phyloP scores from a whole-genome alignment of 2,329 filamentous ascomycete species.

The Colletotrichum truncatum region DNA sequence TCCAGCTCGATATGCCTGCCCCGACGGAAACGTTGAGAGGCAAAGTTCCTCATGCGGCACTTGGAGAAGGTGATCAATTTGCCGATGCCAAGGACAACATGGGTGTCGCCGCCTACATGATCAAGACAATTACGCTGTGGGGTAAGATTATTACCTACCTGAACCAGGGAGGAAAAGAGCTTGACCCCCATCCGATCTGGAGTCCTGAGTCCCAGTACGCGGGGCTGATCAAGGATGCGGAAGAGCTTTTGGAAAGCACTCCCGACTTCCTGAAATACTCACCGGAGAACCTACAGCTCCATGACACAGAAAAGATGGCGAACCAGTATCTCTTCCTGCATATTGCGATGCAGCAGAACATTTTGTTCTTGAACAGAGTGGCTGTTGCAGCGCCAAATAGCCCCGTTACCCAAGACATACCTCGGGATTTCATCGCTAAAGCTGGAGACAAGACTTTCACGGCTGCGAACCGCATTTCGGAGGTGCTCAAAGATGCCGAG shows the following conservation, averaged over 20 bases:
- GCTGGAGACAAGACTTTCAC: conserved; percentile 80
- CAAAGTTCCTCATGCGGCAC: conserved; percentile 68
- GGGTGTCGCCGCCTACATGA: conserved; percentile 92
- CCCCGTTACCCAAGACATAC: conserved; percentile 74
- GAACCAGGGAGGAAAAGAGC: conserved; percentile 87
- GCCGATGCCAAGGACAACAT: conserved; percentile 82
- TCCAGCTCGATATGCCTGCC: conserved; percentile 89
- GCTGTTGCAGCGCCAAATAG: conserved; percentile 77
- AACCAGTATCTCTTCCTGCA: conserved; percentile 96
- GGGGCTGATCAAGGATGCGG: conserved; percentile 74
- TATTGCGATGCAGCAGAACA: conserved; percentile 87
- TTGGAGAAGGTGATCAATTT: conserved; percentile 70
- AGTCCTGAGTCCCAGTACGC: conserved; percentile 80
- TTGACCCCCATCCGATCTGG: conserved; percentile 83
- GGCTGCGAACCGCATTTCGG: conserved; percentile 87
- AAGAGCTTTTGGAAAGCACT: conserved; percentile 74
- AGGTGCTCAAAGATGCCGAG: conserved; percentile 82
- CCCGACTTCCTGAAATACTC: conserved; percentile 80
- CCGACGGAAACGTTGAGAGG: conserved; percentile 86
- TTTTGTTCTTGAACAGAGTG: conserved; percentile 89
- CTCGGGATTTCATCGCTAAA: conserved; percentile 80
- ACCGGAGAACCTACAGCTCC: conserved; percentile 82
- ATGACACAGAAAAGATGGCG: conserved; percentile 84
- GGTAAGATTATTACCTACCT: conserved; percentile 89
- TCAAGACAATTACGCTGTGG: conserved; percentile 87